A percentile compares a stretch with the other conserved stretches of the same genome.
Evolutionary conservation across 2,329 filamentous ascomycete genomes (phyloP).

Genomic region (Curvularia sp.): DNA sequence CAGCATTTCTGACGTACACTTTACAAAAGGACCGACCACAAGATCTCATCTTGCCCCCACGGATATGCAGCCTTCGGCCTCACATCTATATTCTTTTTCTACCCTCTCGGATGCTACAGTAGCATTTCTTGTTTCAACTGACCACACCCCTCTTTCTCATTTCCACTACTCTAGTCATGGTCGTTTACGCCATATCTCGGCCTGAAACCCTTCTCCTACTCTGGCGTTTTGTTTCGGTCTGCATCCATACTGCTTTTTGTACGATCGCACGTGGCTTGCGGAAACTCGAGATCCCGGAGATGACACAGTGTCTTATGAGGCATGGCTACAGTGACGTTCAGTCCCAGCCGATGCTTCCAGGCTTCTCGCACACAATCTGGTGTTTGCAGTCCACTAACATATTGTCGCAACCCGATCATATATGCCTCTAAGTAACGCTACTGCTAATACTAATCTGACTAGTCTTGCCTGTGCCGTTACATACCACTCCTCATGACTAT

Average conservation of each 20-base stretch:
- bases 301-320: background rate
- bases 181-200: background rate
- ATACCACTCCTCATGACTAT: no score
- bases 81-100: background rate
- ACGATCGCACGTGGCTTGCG: background rate
- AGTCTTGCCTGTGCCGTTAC: no score
- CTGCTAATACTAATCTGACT: no score
- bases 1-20: background rate
- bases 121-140: constrained; percentile 1
- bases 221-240: background rate
- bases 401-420: no score
- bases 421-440: no score
- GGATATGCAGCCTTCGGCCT: background rate
- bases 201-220: background rate
- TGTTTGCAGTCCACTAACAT: background rate
- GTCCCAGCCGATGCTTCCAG: background rate
- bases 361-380: background rate
- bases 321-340: background rate
- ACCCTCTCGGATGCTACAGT: background rate
- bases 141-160: background rate
- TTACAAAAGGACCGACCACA: background rate
- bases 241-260: constrained; percentile 1
- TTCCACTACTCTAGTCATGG: background rate
- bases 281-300: background rate
- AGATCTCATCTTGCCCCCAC: background rate